phyloP scores from a whole-genome alignment of 495 filamentous ascomycete genomes.

The Penicillium bovifimosum region DNA sequence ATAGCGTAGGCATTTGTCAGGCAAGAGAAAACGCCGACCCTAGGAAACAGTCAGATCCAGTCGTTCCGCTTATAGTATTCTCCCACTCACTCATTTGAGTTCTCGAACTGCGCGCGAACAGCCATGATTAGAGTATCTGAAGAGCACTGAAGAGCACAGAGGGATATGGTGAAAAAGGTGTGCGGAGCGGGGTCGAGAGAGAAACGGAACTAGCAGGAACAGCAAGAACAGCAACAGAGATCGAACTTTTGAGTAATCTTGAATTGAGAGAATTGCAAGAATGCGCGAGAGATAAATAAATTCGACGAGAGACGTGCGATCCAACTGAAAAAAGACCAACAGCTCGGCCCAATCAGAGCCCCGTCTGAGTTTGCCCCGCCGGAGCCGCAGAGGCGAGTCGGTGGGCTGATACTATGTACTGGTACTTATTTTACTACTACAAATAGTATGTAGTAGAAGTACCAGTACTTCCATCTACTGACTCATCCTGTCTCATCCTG shows the following conservation, averaged over 20 bases:
- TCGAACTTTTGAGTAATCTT: neutral
- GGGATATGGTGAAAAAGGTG: slow-evolving; percentile 6
- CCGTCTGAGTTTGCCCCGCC: slow-evolving; percentile 7
- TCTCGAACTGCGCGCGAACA: slow-evolving; percentile 90
- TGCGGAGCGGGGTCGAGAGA: slow-evolving; percentile 2
- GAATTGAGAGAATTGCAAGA: neutral
- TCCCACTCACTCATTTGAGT: slow-evolving; percentile 87
- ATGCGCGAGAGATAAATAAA: slow-evolving; percentile 5
- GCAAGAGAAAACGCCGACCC: slow-evolving; percentile 92
- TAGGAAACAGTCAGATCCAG: slow-evolving; percentile 26
- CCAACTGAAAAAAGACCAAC: slow-evolving; percentile 21
- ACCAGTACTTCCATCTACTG: slow-evolving; percentile 4
- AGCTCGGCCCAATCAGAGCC: slow-evolving; percentile 21
- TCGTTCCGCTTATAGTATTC: neutral
- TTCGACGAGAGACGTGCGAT: slow-evolving; percentile 15
- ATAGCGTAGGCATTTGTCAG: slow-evolving; percentile 95
- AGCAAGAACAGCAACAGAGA: neutral
- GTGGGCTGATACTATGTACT: slow-evolving; percentile 2
- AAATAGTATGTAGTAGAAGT: neutral
- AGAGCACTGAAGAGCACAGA: neutral
- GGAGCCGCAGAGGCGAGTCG: slow-evolving; percentile 12
- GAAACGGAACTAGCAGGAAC: neutral
- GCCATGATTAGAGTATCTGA: slow-evolving; percentile 49
- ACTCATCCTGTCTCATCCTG: slow-evolving; percentile 30
- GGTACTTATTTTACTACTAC: slow-evolving; percentile 9